Percentiles rank a stretch among this genome's conserved stretches.
These are phyloP conservation scores for Vigna hirtella DNA, from an alignment of 306 rosid species.

Conservation along the genomic window DNA sequence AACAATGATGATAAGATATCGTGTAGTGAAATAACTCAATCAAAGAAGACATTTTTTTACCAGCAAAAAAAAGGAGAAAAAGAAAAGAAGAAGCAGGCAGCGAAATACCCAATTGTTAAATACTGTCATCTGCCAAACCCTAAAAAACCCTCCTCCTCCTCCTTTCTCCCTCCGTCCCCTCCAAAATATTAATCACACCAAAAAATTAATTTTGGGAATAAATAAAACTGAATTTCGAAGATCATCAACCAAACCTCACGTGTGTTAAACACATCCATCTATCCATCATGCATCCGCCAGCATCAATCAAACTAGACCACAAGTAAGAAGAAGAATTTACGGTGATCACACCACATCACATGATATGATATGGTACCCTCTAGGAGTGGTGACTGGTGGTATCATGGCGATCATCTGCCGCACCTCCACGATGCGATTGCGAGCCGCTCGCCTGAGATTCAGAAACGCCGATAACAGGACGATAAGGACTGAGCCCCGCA, in stretches of 20 bases:
- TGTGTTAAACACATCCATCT: constrained; percentile 41
- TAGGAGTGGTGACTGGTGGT: constrained; percentile 66
- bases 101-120: constrained; percentile 54
- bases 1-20: constrained; percentile 69
- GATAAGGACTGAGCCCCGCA: constrained; percentile 73
- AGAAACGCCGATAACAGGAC: constrained; percentile 55
- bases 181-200: constrained; percentile 70
- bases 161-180: constrained; percentile 22
- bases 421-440: constrained; percentile 63
- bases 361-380: neutral
- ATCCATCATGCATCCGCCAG: neutral
- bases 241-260: constrained; percentile 88
- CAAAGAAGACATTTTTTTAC: constrained; percentile 37
- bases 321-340: constrained; percentile 51
- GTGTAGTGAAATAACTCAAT: constrained; percentile 56
- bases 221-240: constrained; percentile 54
- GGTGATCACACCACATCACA: neutral
- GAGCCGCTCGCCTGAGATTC: constrained; percentile 72
- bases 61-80: neutral
- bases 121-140: constrained; percentile 65
- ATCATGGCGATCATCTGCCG: constrained; percentile 63
- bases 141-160: constrained; percentile 43
- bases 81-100: constrained; percentile 14
- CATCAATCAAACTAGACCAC: constrained; percentile 61
- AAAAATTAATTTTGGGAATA: constrained; percentile 51